Base-by-base conservation (phyloP, 2,329 filamentous ascomycete genomes). In the Plectosphaerella cucumerina region DNA sequence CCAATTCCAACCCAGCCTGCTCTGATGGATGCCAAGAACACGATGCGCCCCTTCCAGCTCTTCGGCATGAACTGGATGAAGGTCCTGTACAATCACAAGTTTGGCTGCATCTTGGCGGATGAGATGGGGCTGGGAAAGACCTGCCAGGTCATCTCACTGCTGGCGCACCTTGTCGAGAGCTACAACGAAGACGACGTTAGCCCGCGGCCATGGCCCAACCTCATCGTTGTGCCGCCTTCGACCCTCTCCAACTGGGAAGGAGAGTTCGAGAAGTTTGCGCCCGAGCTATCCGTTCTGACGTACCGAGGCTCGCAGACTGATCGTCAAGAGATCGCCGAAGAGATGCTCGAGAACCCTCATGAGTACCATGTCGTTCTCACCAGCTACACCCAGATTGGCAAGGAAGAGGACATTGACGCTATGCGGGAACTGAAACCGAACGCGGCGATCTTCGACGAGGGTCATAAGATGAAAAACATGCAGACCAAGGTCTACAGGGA, bases 91-190 rank as follows among this genome's bases (percentile, higher is more conserved):
- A 78, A 85, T 48, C 85, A 89, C 52, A 78, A 85, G 23, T 80
- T 95, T 48, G 93, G 90, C 44, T 93, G 91, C 56, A 97, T 99
- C 51, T 76, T 99, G 17, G 94, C 94, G 2, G 94, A 99, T 65
- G 94, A 99, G 65, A 99, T 99, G 94, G 94, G 89, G 48, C 75
- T 93, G 39, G 94, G 94, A 44, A 99, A 99, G 75, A 99, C 94
- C 0, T 97, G 91, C 60, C 93, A 99, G 63, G 90, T 97, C 55
- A 96, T 99, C 59, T 85, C 90, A 0, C 90, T 99, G 61, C 78
- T 99, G 44, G 88, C 90, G 15, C 86, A 96, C 60, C 75, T 99
- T 22, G 84, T 89, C 15, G 84, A 91, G 62, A 81, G 81, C 26
- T 82, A 76, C 53, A 63, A 74, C 33, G 61, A 62, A 6, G 54